Evolutionary conservation across 495 filamentous ascomycete species (phyloP).

Genomic region (Oidiodendron maius): DNA sequence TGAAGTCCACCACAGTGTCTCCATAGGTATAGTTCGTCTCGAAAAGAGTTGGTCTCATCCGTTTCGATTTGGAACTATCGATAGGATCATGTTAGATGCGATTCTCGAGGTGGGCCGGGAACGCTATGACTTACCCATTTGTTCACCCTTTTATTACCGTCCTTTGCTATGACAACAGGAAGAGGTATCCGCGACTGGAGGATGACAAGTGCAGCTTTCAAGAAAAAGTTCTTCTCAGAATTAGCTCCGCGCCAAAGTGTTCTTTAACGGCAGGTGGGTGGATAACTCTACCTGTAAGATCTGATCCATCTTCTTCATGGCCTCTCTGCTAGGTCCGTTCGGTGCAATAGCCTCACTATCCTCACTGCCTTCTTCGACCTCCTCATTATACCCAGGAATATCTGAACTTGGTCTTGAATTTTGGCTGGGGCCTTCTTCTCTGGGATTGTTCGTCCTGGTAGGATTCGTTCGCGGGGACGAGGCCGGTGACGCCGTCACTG

Average conservation of each 20-base stretch:
- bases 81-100: constrained; percentile 1
- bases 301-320: constrained; percentile 74
- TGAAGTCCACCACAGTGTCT: constrained; percentile 67
- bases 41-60: constrained; percentile 82
- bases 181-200: constrained; percentile 72
- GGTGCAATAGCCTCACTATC: constrained; percentile 39
- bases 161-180: constrained; percentile 51
- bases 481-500: constrained; percentile 57
- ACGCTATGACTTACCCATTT: constrained; percentile 85
- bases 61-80: constrained; percentile 87
- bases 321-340: constrained; percentile 48
- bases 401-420: constrained; percentile 19
- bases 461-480: constrained; percentile 61
- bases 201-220: constrained; percentile 82
- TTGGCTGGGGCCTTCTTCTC: constrained; percentile 41
- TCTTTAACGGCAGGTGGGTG: not conserved
- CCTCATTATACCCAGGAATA: constrained; percentile 19
- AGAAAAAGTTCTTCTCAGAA: constrained; percentile 73
- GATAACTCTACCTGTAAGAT: constrained; percentile 69
- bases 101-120: constrained; percentile 1
- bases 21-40: constrained; percentile 76
- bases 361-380: constrained; percentile 22
- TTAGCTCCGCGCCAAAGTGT: not conserved
- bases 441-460: constrained; percentile 62
- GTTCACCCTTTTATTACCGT: constrained; percentile 60